Conservation (phyloP, 2,329 filamentous ascomycete genomes). For the Claviceps purpurea region DNA sequence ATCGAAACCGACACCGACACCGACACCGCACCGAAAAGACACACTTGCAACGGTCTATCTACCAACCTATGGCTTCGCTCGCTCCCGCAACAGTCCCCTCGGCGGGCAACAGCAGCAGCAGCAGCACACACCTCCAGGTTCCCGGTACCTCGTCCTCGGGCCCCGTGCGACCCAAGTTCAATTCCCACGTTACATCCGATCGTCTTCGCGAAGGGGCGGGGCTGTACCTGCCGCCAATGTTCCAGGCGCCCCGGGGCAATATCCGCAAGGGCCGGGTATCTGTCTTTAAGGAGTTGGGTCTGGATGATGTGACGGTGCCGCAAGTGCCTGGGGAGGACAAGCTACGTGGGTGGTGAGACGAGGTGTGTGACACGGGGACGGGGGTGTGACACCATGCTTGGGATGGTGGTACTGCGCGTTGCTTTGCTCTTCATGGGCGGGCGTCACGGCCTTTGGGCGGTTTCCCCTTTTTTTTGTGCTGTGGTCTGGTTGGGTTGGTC, state of each 20-base stretch:
- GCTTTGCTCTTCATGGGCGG: too few species aligned
- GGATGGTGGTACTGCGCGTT: too few species aligned
- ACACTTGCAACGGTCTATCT: too few species aligned
- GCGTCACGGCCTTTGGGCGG: too few species aligned
- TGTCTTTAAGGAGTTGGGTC: constrained; percentile 37
- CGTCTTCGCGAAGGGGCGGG: constrained; percentile 35
- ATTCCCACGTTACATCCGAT: constrained; percentile 36
- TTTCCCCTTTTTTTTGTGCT: too few species aligned
- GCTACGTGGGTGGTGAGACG: too few species aligned
- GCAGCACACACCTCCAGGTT: constrained; percentile 1
- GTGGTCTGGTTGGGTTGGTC: too few species aligned
- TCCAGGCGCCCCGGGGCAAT: constrained; percentile 27
- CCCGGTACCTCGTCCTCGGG: background rate
- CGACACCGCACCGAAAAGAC: too few species aligned
- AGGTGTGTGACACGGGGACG: too few species aligned
- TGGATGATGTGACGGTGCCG: constrained; percentile 18
- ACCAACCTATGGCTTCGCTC: constrained; percentile 3
- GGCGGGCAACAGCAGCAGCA: background rate
- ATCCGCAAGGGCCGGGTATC: constrained; percentile 37
- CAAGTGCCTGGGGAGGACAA: background rate
- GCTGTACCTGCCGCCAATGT: constrained; percentile 22
- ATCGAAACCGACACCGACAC: too few species aligned
- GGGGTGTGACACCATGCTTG: too few species aligned
- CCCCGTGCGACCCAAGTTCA: constrained; percentile 32
- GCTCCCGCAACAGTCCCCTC: background rate